Conservation (phyloP, 1,284 basidiomycete genomes). For the Earliella scabrosa region DNA sequence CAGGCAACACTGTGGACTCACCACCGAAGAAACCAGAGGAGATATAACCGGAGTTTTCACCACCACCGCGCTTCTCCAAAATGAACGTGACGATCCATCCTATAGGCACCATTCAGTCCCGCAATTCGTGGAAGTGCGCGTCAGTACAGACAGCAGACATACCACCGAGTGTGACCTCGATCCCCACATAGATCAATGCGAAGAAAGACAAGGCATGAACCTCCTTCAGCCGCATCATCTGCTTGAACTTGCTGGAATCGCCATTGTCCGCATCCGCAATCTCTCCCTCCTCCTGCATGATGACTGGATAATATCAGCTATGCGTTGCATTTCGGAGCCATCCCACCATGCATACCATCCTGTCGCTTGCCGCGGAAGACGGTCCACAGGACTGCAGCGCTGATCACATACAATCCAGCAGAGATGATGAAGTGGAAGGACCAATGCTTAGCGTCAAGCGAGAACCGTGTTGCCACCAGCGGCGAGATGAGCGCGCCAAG, state of each 20-base stretch:
- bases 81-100: conserved; percentile 13
- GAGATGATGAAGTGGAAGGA: conserved; percentile 69
- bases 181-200: conserved; percentile 68
- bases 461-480: conserved; percentile 71
- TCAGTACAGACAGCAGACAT: conserved; percentile 8
- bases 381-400: conserved; percentile 44
- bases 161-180: conserved; percentile 70
- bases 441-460: conserved; percentile 49
- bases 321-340: neutral
- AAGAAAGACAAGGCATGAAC: conserved; percentile 66
- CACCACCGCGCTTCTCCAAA: neutral
- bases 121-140: conserved; percentile 29
- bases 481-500: conserved; percentile 71
- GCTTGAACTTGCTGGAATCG: conserved; percentile 50
- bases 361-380: conserved; percentile 58
- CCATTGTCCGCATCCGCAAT: conserved; percentile 37
- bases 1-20: conserved; percentile 10
- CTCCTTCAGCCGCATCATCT: conserved; percentile 54
- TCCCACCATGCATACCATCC: conserved; percentile 43
- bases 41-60: neutral
- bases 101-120: conserved; percentile 38
- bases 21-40: conserved; percentile 31
- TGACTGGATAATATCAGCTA: conserved; percentile 15
- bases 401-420: conserved; percentile 55
- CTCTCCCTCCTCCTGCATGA: conserved; percentile 44